Percentiles rank a stretch among this genome's conserved stretches.
Evolutionary conservation across 140 eudicot species (phyloP).

Genomic region (Flaveria floridana): DNA sequence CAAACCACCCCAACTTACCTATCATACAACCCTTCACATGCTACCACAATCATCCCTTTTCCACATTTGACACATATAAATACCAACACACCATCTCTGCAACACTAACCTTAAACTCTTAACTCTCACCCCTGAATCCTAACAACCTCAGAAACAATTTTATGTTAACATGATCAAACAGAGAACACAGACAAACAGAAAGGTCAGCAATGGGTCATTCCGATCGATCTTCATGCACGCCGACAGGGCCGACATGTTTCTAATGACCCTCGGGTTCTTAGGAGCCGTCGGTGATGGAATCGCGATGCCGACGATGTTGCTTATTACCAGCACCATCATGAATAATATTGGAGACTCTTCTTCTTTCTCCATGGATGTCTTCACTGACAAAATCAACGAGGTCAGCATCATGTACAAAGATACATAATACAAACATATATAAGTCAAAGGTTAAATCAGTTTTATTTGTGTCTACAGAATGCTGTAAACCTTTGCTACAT

Average conservation of each 20-base stretch:
- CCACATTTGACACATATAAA: slow-evolving; percentile 26
- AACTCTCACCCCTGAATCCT: slow-evolving; percentile 3
- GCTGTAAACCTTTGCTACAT: slow-evolving; percentile 55
- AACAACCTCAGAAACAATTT: not conserved
- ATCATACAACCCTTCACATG: slow-evolving; percentile 26
- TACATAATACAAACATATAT: not conserved
- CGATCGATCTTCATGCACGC: slow-evolving; percentile 82
- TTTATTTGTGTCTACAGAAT: slow-evolving; percentile 43
- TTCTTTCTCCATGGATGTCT: slow-evolving; percentile 23
- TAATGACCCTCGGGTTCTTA: slow-evolving; percentile 67
- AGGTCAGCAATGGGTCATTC: slow-evolving; percentile 38
- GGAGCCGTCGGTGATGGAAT: slow-evolving; percentile 80
- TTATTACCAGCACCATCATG: slow-evolving; percentile 60
- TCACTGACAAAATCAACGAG: slow-evolving; percentile 49
- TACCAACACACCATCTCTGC: slow-evolving; percentile 15
- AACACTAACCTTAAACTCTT: slow-evolving; percentile 21
- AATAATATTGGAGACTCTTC: slow-evolving; percentile 57
- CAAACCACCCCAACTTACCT: slow-evolving; percentile 15
- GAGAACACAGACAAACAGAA: slow-evolving; percentile 21
- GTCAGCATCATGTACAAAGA: slow-evolving; percentile 29
- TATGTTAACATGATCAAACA: slow-evolving; percentile 31
- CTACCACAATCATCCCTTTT: not conserved
- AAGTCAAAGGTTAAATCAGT: not conserved
- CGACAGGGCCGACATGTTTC: slow-evolving; percentile 47
- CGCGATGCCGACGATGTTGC: slow-evolving; percentile 51